These are phyloP conservation scores for Oryza glumipatula DNA, from an alignment of 176 grass and related monocot genomes.

Conservation along the genomic window DNA sequence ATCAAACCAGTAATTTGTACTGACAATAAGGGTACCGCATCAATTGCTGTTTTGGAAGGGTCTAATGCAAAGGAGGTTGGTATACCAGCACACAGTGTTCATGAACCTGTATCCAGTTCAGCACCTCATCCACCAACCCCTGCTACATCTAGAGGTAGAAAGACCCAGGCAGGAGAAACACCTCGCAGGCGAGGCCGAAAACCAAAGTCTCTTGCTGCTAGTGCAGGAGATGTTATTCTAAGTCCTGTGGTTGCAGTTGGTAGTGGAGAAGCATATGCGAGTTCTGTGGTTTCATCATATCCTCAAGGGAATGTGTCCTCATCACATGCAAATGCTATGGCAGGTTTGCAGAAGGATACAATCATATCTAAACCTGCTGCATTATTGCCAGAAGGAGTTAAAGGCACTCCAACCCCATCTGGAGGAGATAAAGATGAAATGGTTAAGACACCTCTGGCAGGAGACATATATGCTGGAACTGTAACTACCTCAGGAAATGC, in stretches of 20 bases:
- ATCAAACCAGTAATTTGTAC: slow-evolving; percentile 34
- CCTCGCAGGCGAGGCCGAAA: slow-evolving; percentile 72
- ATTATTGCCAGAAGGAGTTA: slow-evolving; percentile 46
- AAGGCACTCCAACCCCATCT: slow-evolving; percentile 34
- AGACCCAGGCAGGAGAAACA: slow-evolving; percentile 56
- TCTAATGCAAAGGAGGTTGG: slow-evolving; percentile 29
- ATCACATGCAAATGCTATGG: slow-evolving; percentile 27
- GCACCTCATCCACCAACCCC: slow-evolving; percentile 40
- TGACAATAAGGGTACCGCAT: slow-evolving; percentile 28
- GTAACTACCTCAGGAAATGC: slow-evolving; percentile 35
- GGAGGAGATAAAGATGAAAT: slow-evolving; percentile 33
- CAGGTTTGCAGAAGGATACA: slow-evolving; percentile 47
- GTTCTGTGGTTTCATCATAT: slow-evolving; percentile 41
- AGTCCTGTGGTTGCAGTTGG: slow-evolving; percentile 40
- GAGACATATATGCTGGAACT: slow-evolving; percentile 44
- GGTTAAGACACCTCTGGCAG: slow-evolving; percentile 37
- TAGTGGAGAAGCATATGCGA: slow-evolving; percentile 42
- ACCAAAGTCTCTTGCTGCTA: slow-evolving; percentile 51
- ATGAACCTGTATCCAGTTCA: slow-evolving; percentile 32
- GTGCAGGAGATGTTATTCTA: slow-evolving; percentile 39
- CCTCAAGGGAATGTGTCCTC: slow-evolving; percentile 47
- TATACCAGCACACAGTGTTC: slow-evolving; percentile 22
- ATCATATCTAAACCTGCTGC: slow-evolving; percentile 44
- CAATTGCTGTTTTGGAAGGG: slow-evolving; percentile 37
- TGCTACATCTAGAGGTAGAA: slow-evolving; percentile 56